Percentiles rank a stretch among this genome's conserved stretches.
Conservation (phyloP, 768 basidiomycete genomes). For the Lentinula guzmanii region DNA sequence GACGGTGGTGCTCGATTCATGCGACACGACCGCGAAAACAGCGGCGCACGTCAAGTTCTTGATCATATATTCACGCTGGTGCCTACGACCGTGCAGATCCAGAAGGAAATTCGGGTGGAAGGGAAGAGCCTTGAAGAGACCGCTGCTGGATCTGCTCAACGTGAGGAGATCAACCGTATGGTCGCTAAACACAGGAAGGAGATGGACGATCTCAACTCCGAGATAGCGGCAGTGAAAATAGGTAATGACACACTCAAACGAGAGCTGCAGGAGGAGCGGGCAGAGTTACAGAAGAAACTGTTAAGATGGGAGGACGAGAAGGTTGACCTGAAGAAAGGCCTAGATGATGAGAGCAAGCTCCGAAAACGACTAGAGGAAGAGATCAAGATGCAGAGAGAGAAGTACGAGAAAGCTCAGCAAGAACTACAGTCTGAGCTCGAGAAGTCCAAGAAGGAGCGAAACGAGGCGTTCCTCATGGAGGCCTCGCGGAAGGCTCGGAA, state of each 20-base stretch:
- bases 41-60: constrained; percentile 25
- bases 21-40: constrained; percentile 26
- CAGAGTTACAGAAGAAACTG: constrained; percentile 1
- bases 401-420: constrained; percentile 19
- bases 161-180: constrained; percentile 27
- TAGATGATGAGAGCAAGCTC: neutral
- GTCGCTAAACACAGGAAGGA: constrained; percentile 29
- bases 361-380: neutral
- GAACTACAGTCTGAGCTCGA: constrained; percentile 14
- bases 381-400: constrained; percentile 12
- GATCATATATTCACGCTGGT: constrained; percentile 18
- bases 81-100: constrained; percentile 9
- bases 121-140: constrained; percentile 32
- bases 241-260: neutral
- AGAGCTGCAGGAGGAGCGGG: constrained; percentile 8
- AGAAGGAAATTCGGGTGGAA: constrained; percentile 27
- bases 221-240: constrained; percentile 20
- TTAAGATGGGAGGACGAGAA: neutral
- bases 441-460: constrained; percentile 21
- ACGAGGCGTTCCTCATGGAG: constrained; percentile 12
- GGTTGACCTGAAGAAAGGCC: constrained; percentile 1
- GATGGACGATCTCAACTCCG: constrained; percentile 24
- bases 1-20: constrained; percentile 31
- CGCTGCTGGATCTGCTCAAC: constrained; percentile 31
- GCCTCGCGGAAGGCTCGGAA: neutral